Percentiles rank a stretch among this genome's conserved stretches.
phyloP scores from a whole-genome alignment of 495 filamentous ascomycete genomes.

The Daldinia childiae region DNA sequence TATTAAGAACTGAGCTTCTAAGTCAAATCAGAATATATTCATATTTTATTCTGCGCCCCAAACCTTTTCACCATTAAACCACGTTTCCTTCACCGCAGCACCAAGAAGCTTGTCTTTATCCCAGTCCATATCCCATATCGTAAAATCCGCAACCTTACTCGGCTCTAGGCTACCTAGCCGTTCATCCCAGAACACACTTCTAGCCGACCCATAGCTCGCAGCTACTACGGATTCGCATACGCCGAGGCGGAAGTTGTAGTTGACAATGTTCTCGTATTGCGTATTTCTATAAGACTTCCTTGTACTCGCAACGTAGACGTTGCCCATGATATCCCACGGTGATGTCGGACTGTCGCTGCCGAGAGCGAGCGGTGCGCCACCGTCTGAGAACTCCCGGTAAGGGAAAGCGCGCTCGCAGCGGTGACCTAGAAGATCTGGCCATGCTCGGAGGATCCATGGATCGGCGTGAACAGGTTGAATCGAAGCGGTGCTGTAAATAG shows the following conservation, averaged over 20 bases:
- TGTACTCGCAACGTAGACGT: constrained; percentile 69
- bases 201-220: constrained; percentile 65
- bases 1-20: background rate
- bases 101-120: constrained; percentile 59
- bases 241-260: constrained; percentile 63
- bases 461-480: constrained; percentile 72
- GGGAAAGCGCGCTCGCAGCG: constrained; percentile 67
- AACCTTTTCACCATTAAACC: constrained; percentile 63
- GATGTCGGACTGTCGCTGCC: constrained; percentile 71
- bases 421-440: constrained; percentile 66
- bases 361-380: constrained; percentile 63
- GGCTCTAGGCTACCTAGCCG: constrained; percentile 60
- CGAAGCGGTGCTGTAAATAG: constrained; percentile 58
- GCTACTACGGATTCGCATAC: constrained; percentile 63
- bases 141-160: constrained; percentile 66
- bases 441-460: constrained; percentile 69
- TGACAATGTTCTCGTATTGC: constrained; percentile 55
- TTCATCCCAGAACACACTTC: constrained; percentile 65
- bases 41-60: constrained; percentile 30
- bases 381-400: constrained; percentile 67
- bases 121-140: constrained; percentile 67
- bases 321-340: constrained; percentile 62
- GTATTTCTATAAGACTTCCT: constrained; percentile 63
- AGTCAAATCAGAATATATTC: background rate
- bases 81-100: constrained; percentile 63